These are phyloP conservation scores for Chrysoporthe puriensis DNA, from an alignment of 2,329 filamentous ascomycete species.

Conservation along the genomic window DNA sequence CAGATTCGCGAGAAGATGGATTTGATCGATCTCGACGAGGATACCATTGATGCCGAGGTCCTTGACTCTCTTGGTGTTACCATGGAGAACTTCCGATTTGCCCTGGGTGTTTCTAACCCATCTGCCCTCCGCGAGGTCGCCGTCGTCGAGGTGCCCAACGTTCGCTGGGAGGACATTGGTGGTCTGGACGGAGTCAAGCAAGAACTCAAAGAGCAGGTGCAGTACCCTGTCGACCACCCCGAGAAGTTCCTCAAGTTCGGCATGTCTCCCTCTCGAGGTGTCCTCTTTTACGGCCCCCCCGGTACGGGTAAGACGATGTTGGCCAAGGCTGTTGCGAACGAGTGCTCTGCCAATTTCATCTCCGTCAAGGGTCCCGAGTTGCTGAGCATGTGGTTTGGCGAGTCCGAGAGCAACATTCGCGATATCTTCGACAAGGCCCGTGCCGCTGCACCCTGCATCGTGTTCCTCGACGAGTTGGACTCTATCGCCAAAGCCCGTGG, in stretches of 20 bases:
- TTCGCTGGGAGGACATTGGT: constrained; percentile 99
- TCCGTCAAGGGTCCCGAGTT: constrained; percentile 98
- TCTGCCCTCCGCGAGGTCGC: constrained; percentile 98
- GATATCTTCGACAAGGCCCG: constrained; percentile 99
- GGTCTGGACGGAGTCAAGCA: constrained; percentile 98
- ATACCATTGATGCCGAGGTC: constrained; percentile 98
- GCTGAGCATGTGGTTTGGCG: constrained; percentile 99
- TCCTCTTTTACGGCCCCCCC: constrained; percentile 97
- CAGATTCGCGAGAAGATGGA: constrained; percentile 99
- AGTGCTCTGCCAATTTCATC: constrained; percentile 99
- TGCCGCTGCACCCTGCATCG: constrained; percentile 95
- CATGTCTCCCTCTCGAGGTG: constrained; percentile 95
- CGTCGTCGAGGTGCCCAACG: constrained; percentile 98
- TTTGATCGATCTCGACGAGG: constrained; percentile 96
- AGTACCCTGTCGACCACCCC: constrained; percentile 98
- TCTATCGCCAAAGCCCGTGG: constrained; percentile 99
- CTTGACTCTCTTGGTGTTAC: constrained; percentile 97
- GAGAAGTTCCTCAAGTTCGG: constrained; percentile 99
- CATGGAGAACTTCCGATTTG: constrained; percentile 99
- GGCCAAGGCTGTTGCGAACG: constrained; percentile 98
- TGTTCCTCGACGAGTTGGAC: constrained; percentile 98
- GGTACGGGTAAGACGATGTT: constrained; percentile 99
- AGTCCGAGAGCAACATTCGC: constrained; percentile 99
- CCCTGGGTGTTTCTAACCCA: constrained; percentile 96
- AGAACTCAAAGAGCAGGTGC: constrained; percentile 97